Evolutionary conservation across 345 rosid species (phyloP).

Genomic region (Arabis hirsuta): DNA sequence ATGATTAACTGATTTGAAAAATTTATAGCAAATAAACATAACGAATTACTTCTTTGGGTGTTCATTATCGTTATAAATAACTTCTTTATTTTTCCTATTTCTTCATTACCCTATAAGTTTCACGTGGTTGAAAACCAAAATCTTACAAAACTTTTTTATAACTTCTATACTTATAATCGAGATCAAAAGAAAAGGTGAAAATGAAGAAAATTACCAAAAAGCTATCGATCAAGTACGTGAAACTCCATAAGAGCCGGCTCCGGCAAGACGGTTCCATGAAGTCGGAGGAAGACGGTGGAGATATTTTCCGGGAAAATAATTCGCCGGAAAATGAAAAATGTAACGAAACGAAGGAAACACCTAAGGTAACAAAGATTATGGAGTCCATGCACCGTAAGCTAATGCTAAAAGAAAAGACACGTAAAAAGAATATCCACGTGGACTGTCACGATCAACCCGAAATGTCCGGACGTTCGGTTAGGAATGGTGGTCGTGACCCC

Average conservation of each 20-base stretch:
- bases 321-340: neutral
- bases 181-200: slow-evolving; percentile 14
- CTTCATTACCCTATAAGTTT: slow-evolving; percentile 28
- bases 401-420: slow-evolving; percentile 31
- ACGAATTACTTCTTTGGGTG: slow-evolving; percentile 32
- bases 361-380: slow-evolving; percentile 38
- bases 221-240: slow-evolving; percentile 38
- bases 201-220: slow-evolving; percentile 46
- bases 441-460: slow-evolving; percentile 22
- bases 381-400: slow-evolving; percentile 45
- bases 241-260: slow-evolving; percentile 37
- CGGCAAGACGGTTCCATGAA: slow-evolving; percentile 35
- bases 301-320: slow-evolving; percentile 9
- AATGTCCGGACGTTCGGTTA: slow-evolving; percentile 25
- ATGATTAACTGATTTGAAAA: slow-evolving; percentile 1
- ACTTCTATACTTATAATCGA: neutral
- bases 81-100: neutral
- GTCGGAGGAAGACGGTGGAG: slow-evolving; percentile 31
- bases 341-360: slow-evolving; percentile 30
- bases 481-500: slow-evolving; percentile 19
- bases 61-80: slow-evolving; percentile 34
- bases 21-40: slow-evolving; percentile 14
- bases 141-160: neutral
- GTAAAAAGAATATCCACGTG: slow-evolving; percentile 20
- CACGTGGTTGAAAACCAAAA: slow-evolving; percentile 7